phyloP scores from a whole-genome alignment of 169 alveolate species.

The Amoebophrya sp. region DNA sequence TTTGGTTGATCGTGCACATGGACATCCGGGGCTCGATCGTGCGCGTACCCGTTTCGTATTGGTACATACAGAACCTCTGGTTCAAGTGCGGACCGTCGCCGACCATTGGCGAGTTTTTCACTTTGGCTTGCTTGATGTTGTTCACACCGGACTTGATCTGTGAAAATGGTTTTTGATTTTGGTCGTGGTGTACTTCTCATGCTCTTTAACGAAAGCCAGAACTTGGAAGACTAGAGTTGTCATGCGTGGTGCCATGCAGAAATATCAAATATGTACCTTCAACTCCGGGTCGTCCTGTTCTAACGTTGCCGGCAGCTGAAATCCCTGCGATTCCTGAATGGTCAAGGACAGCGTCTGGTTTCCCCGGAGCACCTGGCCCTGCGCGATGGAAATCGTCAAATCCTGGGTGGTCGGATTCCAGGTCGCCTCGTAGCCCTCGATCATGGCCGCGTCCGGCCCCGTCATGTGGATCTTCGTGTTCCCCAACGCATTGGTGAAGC shows the following conservation, averaged over 20 bases:
- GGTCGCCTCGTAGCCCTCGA: slow-evolving; percentile 16
- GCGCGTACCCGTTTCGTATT: neutral
- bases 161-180: neutral
- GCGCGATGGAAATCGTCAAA: slow-evolving; percentile 17
- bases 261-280: neutral
- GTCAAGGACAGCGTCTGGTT: neutral
- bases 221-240: too few species aligned
- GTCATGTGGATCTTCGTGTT: neutral
- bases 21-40: slow-evolving; percentile 11
- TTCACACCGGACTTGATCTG: slow-evolving; percentile 1
- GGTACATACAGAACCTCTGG: slow-evolving; percentile 37
- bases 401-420: slow-evolving; percentile 34
- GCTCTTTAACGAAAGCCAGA: too few species aligned
- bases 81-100: slow-evolving; percentile 32
- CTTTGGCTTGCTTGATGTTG: slow-evolving; percentile 29
- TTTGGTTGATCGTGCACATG: neutral
- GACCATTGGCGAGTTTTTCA: slow-evolving; percentile 33
- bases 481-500: slow-evolving; percentile 11
- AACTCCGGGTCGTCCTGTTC: slow-evolving; percentile 26
- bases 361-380: neutral
- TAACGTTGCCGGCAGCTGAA: slow-evolving; percentile 25
- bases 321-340: slow-evolving; percentile 31
- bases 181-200: too few species aligned
- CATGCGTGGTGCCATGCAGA: neutral
- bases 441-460: slow-evolving; percentile 18